Evolutionary conservation across 1,139 yeast genomes (phyloP), one percentile per base, ranked within the genome.

Genomic region (Candida labiduridarum): DNA sequence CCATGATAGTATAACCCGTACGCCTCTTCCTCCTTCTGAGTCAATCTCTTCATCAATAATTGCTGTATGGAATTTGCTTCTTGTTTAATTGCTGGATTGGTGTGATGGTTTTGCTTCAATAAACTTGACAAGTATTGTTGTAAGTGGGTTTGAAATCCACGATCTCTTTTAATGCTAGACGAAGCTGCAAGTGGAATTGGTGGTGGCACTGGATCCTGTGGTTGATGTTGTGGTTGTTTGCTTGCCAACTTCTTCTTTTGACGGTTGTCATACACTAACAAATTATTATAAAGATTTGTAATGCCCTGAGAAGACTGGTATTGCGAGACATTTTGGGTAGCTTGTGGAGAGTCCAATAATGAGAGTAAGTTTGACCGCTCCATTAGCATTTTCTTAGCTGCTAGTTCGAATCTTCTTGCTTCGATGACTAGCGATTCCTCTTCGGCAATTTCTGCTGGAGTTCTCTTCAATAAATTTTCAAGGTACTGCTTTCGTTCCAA

Each of bases 371-470:
- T 87, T 2, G 91, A 86, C 59, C 99, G 79, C 66, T 94, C 99
- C 47, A 78, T 72, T 51, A 92, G 79, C 80, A 94, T 88, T 63
- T 89, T 87, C 71, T 90, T 92, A 0, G 98, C 96, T 1, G 96
- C 91, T 51, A 92, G 82, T 62, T 94, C 99, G 56, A 94, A 89
- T 57, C 96, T 83, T 51, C 96, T 82, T 1, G 98, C 96, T 65
- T 94, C 99, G 44, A 92, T 85, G 3, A 94, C 90, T 47, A 94
- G 74, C 0, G 96, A 90, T 66, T 95, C 98, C 66, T 94, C 99
- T 67, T 94, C 99, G 0, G 99, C 98, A 40, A 94, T 89, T 64
- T 94, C 99, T 0, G 97, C 96, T 0, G 99, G 97, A 3, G 95
- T 85, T 58, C 99, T 76, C 49, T 84, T 83, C 44, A 94, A 74